These are phyloP conservation scores for Alternaria ventricosa DNA, from an alignment of 2,329 filamentous ascomycete species.

Conservation along the genomic window DNA sequence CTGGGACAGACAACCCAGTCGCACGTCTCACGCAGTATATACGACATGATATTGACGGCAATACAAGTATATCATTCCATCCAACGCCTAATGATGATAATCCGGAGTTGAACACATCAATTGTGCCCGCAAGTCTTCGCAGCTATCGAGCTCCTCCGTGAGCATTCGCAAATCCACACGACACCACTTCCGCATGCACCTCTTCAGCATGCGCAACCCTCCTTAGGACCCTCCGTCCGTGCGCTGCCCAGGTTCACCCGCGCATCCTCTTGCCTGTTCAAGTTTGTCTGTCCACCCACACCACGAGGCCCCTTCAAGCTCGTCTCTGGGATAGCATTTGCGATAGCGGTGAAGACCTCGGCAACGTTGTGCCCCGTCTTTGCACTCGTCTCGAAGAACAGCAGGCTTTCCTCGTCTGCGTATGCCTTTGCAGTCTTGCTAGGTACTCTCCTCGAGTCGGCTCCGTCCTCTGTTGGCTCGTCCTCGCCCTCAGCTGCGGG, in stretches of 20 bases:
- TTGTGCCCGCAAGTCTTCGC: background rate
- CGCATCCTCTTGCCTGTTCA: slow-evolving; percentile 65
- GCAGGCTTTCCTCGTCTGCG: slow-evolving; percentile 88
- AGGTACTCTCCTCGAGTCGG: slow-evolving; percentile 84
- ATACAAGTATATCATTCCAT: background rate
- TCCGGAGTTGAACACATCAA: background rate
- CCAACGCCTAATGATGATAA: slow-evolving; percentile 7
- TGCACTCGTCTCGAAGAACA: slow-evolving; percentile 98
- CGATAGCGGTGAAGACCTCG: slow-evolving; percentile 97
- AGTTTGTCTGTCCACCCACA: slow-evolving; percentile 63
- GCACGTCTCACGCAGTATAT: background rate
- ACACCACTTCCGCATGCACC: background rate
- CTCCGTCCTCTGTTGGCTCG: slow-evolving; percentile 65
- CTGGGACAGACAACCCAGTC: background rate
- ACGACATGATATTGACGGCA: background rate
- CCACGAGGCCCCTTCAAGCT: slow-evolving; percentile 88
- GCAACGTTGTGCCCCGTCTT: slow-evolving; percentile 95
- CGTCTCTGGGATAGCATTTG: slow-evolving; percentile 96
- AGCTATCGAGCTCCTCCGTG: background rate
- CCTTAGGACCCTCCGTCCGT: slow-evolving; percentile 76
- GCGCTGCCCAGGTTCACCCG: slow-evolving; percentile 83
- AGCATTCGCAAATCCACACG: background rate
- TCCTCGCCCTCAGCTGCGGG: slow-evolving; percentile 58
- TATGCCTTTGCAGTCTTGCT: slow-evolving; percentile 92
- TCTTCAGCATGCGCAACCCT: slow-evolving; percentile 83